phyloP scores from a whole-genome alignment of 768 basidiomycete genomes.

The Sutorius australiensis region DNA sequence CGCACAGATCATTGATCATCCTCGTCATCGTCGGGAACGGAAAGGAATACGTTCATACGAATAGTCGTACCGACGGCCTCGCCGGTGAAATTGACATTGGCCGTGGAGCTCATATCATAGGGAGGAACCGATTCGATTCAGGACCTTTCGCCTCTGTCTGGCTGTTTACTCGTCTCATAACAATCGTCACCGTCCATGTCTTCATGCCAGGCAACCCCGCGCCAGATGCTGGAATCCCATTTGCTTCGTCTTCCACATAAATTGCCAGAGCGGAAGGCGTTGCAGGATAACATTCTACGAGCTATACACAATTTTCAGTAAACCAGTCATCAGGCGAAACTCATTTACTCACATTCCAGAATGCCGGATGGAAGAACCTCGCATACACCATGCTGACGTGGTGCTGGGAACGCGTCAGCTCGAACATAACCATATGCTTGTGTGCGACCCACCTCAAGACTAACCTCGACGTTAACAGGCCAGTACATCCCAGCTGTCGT shows the following conservation, averaged over 20 bases:
- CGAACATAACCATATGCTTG: neutral
- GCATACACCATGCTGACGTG: conserved; percentile 23
- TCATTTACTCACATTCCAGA: conserved; percentile 15
- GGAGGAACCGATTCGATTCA: conserved; percentile 3
- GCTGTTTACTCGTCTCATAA: too few species aligned
- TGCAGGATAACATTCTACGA: conserved; percentile 1
- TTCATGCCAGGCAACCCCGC: conserved; percentile 1
- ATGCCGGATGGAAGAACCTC: conserved; percentile 18
- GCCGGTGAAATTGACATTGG: conserved; percentile 9
- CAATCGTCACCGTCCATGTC: conserved; percentile 2
- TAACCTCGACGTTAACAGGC: conserved; percentile 8
- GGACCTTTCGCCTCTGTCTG: neutral
- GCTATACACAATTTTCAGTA: neutral
- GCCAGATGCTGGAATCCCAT: neutral
- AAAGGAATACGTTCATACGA: neutral
- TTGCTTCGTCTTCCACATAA: conserved; percentile 17
- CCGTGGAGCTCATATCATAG: conserved; percentile 9
- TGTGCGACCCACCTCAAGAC: conserved; percentile 4
- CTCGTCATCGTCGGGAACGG: neutral
- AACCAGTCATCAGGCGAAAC: neutral
- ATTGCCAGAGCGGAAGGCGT: conserved; percentile 17
- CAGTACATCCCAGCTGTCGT: neutral
- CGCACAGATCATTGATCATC: too few species aligned
- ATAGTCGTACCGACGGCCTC: conserved; percentile 10
- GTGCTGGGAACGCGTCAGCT: neutral